A percentile compares a stretch with the other conserved stretches of the same genome.
Conservation (phyloP, 2,329 filamentous ascomycete genomes). For the Leptoxyphium fumago region DNA sequence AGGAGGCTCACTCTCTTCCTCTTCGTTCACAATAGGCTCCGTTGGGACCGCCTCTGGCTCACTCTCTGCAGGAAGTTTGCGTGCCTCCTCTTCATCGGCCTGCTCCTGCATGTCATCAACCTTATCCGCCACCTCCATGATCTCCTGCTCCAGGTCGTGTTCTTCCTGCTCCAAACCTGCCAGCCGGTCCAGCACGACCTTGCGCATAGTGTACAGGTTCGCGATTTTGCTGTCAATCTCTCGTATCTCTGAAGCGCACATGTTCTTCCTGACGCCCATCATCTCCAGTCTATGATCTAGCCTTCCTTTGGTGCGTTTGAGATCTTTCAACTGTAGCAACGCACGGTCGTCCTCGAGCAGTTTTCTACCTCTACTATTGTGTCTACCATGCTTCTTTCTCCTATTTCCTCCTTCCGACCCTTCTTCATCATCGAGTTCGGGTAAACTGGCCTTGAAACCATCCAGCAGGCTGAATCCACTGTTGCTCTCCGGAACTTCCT, state of each 20-base stretch:
- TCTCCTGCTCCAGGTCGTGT: slow-evolving; percentile 73
- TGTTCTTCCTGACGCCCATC: slow-evolving; percentile 85
- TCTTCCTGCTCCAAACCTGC: slow-evolving; percentile 84
- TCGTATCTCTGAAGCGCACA: slow-evolving; percentile 89
- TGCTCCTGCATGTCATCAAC: slow-evolving; percentile 50
- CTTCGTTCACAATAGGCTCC: slow-evolving; percentile 24
- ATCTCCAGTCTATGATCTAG: slow-evolving; percentile 81
- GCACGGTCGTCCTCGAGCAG: slow-evolving; percentile 48
- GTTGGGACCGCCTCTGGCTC: slow-evolving; percentile 8
- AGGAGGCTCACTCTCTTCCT: slow-evolving; percentile 29
- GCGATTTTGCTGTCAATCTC: slow-evolving; percentile 96
- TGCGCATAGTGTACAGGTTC: slow-evolving; percentile 83
- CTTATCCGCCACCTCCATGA: slow-evolving; percentile 45
- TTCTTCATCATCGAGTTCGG: slow-evolving; percentile 44
- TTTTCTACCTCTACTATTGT: slow-evolving; percentile 61
- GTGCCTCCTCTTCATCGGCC: slow-evolving; percentile 34
- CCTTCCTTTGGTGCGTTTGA: slow-evolving; percentile 66
- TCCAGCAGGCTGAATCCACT: slow-evolving; percentile 90
- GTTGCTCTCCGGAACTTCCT: slow-evolving; percentile 73
- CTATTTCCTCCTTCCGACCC: slow-evolving; percentile 31
- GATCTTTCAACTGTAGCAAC: slow-evolving; percentile 52
- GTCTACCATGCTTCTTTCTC: slow-evolving; percentile 47
- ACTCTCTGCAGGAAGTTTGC: slow-evolving; percentile 18
- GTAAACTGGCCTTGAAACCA: slow-evolving; percentile 83
- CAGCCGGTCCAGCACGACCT: slow-evolving; percentile 75